Percentiles rank a stretch among this genome's conserved stretches.
phyloP scores from a whole-genome alignment of 306 rosid species.

The Glycine soja region DNA sequence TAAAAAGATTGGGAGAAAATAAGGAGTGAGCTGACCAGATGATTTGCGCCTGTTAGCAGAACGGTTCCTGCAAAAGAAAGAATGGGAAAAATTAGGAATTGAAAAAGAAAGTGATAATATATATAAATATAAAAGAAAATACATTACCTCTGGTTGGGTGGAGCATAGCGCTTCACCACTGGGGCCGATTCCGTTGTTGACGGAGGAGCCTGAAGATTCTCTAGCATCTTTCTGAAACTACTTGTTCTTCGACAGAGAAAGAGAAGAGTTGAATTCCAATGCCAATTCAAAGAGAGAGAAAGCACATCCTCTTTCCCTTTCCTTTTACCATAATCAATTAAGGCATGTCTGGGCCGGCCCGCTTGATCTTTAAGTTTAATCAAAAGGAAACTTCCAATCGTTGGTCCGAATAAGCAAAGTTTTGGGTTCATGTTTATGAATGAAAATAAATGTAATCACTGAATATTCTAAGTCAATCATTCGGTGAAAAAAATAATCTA shows the following conservation, averaged over 20 bases:
- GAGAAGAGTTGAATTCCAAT: slow-evolving; percentile 1
- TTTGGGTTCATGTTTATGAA: too few species aligned
- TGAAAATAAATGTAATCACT: too few species aligned
- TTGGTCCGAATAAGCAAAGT: too few species aligned
- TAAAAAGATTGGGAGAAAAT: neutral
- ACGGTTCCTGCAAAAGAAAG: slow-evolving; percentile 58
- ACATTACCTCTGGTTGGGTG: slow-evolving; percentile 71
- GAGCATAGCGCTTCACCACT: slow-evolving; percentile 69
- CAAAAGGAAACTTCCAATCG: too few species aligned
- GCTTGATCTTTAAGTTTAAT: too few species aligned
- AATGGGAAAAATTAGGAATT: neutral
- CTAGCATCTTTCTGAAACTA: slow-evolving; percentile 56
- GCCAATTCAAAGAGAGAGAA: neutral
- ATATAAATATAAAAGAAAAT: too few species aligned
- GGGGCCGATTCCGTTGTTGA: slow-evolving; percentile 52
- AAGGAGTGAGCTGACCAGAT: slow-evolving; percentile 54
- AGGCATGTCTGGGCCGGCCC: neutral
- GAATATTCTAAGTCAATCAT: too few species aligned
- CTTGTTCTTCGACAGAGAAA: slow-evolving; percentile 16
- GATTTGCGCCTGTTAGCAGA: slow-evolving; percentile 71
- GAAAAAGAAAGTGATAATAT: neutral
- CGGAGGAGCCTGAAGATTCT: slow-evolving; percentile 52
- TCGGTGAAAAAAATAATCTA: too few species aligned
- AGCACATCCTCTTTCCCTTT: neutral
- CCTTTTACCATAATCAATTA: neutral